phyloP scores from a whole-genome alignment of 2,329 filamentous ascomycete species.

The Neoscytalidium dimidiatum region DNA sequence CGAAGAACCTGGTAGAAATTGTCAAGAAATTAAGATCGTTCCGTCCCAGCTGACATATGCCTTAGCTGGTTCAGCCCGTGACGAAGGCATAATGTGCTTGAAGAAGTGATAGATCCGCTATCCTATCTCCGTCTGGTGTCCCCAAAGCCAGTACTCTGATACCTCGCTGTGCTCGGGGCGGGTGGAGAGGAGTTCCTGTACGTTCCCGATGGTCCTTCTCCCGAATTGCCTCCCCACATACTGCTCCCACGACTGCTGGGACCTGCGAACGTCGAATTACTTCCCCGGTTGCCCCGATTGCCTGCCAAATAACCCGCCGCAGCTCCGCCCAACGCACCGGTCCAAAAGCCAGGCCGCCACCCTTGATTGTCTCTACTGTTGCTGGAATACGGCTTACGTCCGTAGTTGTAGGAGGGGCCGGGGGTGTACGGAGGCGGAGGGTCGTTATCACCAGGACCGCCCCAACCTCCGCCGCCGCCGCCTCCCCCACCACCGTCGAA shows the following conservation, averaged over 20 bases:
- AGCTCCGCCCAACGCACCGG: constrained; percentile 66
- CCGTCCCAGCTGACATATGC: no score
- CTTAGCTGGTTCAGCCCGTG: no score
- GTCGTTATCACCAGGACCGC: constrained; percentile 48
- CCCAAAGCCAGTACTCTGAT: constrained; percentile 73
- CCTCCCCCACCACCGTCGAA: constrained; percentile 30
- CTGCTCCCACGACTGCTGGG: constrained; percentile 29
- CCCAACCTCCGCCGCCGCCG: constrained; percentile 44
- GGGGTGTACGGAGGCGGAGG: constrained; percentile 53
- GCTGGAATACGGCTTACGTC: constrained; percentile 25
- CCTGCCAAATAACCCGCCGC: constrained; percentile 66
- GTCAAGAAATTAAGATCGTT: no score
- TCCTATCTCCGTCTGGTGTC: constrained; percentile 54
- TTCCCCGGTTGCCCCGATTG: constrained; percentile 40
- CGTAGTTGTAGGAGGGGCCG: constrained; percentile 24
- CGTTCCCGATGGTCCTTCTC: constrained; percentile 26
- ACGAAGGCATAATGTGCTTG: no score
- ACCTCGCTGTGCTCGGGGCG: constrained; percentile 48
- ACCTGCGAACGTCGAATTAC: constrained; percentile 32
- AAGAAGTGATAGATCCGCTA: no score
- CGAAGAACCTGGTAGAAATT: no score
- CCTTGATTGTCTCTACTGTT: constrained; percentile 39
- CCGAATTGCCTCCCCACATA: constrained; percentile 33
- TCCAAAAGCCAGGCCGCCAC: constrained; percentile 77
- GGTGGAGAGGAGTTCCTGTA: constrained; percentile 33